These are phyloP conservation scores for Zygoascus meyerae DNA, from an alignment of 1,139 yeast genomes.

Conservation along the genomic window DNA sequence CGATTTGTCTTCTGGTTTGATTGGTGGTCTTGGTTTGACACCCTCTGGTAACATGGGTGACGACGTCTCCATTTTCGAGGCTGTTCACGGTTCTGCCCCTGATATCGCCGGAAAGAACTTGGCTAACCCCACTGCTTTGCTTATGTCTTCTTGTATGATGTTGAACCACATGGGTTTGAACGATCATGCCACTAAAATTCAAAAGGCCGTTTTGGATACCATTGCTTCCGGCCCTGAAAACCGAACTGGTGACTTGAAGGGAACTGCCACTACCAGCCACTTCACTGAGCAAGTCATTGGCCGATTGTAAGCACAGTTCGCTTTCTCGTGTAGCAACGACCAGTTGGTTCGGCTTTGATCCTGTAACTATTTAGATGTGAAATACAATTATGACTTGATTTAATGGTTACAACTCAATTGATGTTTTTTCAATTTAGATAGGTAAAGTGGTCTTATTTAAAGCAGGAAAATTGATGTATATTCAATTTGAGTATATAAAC, in stretches of 20 bases:
- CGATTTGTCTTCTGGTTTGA: constrained; percentile 92
- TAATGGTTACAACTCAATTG: too few species aligned
- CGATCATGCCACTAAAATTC: constrained; percentile 74
- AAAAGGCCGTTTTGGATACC: constrained; percentile 82
- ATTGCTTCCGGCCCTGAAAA: constrained; percentile 91
- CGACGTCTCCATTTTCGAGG: constrained; percentile 95
- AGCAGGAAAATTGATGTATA: too few species aligned
- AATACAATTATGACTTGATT: not conserved
- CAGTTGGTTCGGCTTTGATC: too few species aligned
- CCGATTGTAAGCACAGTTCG: constrained; percentile 35
- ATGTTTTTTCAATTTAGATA: too few species aligned
- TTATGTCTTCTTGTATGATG: constrained; percentile 97
- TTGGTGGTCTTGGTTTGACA: constrained; percentile 97
- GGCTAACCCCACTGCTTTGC: constrained; percentile 97
- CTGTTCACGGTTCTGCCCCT: constrained; percentile 99
- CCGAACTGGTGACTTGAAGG: constrained; percentile 96
- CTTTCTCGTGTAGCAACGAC: too few species aligned
- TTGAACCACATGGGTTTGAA: constrained; percentile 94
- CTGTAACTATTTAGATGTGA: not conserved
- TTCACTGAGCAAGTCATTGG: constrained; percentile 78
- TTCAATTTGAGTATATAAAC: too few species aligned
- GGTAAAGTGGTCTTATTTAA: too few species aligned
- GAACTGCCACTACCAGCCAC: constrained; percentile 79
- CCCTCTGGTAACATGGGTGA: constrained; percentile 99
- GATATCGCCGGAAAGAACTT: constrained; percentile 97